Evolutionary conservation across 2,329 filamentous ascomycete genomes (phyloP).

Genomic region (Ploettnerulaceae sp.): DNA sequence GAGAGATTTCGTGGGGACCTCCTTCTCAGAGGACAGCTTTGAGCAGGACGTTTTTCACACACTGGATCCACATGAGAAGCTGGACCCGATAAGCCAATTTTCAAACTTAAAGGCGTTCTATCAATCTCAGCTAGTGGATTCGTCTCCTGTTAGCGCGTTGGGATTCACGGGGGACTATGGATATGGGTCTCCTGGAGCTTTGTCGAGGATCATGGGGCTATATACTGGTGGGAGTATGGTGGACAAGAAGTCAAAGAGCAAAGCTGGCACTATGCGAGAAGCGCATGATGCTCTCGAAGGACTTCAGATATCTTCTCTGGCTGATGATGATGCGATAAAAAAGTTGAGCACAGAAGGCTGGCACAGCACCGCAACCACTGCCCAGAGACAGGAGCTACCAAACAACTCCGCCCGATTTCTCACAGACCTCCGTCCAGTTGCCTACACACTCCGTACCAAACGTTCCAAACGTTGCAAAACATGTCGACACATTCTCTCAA

Average conservation of each 20-base stretch:
- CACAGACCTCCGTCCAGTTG: conserved; percentile 73
- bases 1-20: conserved; percentile 20
- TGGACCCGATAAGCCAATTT: conserved; percentile 67
- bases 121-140: conserved; percentile 67
- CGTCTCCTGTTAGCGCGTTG: conserved; percentile 47
- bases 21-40: conserved; percentile 29
- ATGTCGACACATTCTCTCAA: conserved; percentile 92
- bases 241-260: conserved; percentile 61
- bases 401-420: conserved; percentile 51
- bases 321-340: conserved; percentile 55
- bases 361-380: conserved; percentile 53
- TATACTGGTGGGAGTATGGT: conserved; percentile 65
- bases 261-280: conserved; percentile 74
- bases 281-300: conserved; percentile 68
- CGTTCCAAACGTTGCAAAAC: conserved; percentile 88
- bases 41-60: conserved; percentile 37
- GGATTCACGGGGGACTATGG: conserved; percentile 52
- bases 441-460: conserved; percentile 82
- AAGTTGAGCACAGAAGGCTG: conserved; percentile 56
- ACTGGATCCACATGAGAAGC: conserved; percentile 31
- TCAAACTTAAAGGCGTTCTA: conserved; percentile 75
- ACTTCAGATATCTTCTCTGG: conserved; percentile 45
- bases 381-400: conserved; percentile 50
- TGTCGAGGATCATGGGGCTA: conserved; percentile 86
- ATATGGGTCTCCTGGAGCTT: conserved; percentile 70